A percentile compares a stretch with the other conserved stretches of the same genome.
These are phyloP conservation scores for Didymella sp. DNA, from an alignment of 2,329 filamentous ascomycete species.

Conservation along the genomic window DNA sequence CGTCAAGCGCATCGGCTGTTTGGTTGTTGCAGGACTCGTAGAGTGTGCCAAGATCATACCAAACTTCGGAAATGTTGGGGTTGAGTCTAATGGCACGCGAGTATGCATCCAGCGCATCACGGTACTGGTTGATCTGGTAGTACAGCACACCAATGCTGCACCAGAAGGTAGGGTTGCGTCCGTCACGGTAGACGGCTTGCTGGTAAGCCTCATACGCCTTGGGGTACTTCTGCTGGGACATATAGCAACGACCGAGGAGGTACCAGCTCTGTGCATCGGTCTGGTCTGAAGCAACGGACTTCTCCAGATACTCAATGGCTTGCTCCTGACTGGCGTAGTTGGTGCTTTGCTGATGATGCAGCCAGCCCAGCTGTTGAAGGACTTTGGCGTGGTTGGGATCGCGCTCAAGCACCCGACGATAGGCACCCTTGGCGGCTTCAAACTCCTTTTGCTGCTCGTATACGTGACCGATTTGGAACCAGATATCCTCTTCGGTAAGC, in stretches of 20 bases:
- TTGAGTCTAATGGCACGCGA: conserved; percentile 95
- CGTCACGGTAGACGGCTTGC: conserved; percentile 97
- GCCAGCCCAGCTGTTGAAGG: conserved; percentile 94
- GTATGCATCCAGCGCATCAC: conserved; percentile 96
- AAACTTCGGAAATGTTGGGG: conserved; percentile 98
- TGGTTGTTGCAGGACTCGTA: conserved; percentile 99
- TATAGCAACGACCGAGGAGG: conserved; percentile 94
- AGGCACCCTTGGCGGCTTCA: conserved; percentile 89
- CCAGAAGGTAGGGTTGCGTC: conserved; percentile 98
- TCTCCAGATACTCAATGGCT: conserved; percentile 95
- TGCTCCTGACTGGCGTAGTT: conserved; percentile 92
- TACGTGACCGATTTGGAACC: conserved; percentile 99
- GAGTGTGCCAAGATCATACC: conserved; percentile 96
- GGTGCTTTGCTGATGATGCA: conserved; percentile 94
- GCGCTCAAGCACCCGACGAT: conserved; percentile 89
- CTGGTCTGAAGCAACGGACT: conserved; percentile 93
- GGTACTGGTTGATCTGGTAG: conserved; percentile 99
- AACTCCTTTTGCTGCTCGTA: conserved; percentile 99
- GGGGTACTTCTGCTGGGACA: conserved; percentile 98
- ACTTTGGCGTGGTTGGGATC: conserved; percentile 98
- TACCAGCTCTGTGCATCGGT: conserved; percentile 99
- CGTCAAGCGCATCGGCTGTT: conserved; percentile 93
- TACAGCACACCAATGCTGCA: conserved; percentile 98
- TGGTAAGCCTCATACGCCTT: conserved; percentile 99
- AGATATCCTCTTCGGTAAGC: conserved; percentile 96